These are phyloP conservation scores for Spergularia azorica DNA, from an alignment of 179 eudicot genomes.

Conservation along the genomic window DNA sequence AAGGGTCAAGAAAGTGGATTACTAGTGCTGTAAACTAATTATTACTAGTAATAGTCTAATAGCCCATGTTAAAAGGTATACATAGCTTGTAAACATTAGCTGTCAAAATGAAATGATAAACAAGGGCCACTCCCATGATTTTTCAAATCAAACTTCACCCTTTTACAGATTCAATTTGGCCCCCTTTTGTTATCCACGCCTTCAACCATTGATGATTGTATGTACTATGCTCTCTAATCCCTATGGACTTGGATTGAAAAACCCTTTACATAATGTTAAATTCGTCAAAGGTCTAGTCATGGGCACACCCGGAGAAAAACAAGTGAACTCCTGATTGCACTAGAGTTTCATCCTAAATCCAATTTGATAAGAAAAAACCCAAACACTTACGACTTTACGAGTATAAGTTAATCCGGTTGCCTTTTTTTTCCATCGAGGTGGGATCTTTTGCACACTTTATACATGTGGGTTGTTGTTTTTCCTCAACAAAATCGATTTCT, in stretches of 20 bases:
- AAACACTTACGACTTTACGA: too few species aligned
- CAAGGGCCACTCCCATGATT: slow-evolving; percentile 19
- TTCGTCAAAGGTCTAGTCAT: too few species aligned
- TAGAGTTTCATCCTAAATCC: too few species aligned
- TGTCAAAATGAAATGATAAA: slow-evolving; percentile 24
- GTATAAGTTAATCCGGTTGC: too few species aligned
- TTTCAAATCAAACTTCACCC: slow-evolving; percentile 26
- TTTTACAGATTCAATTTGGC: slow-evolving; percentile 29
- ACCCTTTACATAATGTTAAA: too few species aligned
- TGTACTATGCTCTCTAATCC: slow-evolving; percentile 14
- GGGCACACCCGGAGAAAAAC: too few species aligned
- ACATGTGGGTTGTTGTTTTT: too few species aligned
- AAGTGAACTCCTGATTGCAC: too few species aligned
- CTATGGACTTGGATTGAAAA: not conserved
- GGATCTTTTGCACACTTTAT: too few species aligned
- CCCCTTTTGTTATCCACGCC: slow-evolving; percentile 30
- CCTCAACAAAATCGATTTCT: too few species aligned
- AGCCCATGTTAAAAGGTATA: slow-evolving; percentile 18
- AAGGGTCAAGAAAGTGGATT: not conserved
- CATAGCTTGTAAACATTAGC: slow-evolving; percentile 12
- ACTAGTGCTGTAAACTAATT: slow-evolving; percentile 8
- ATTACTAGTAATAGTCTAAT: not conserved
- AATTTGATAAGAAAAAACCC: too few species aligned
- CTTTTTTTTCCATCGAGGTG: too few species aligned
- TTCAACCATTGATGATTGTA: slow-evolving; percentile 11